Evolutionary conservation across 1,139 yeast genomes (phyloP).

Genomic region (Pichia kudriavzevii): DNA sequence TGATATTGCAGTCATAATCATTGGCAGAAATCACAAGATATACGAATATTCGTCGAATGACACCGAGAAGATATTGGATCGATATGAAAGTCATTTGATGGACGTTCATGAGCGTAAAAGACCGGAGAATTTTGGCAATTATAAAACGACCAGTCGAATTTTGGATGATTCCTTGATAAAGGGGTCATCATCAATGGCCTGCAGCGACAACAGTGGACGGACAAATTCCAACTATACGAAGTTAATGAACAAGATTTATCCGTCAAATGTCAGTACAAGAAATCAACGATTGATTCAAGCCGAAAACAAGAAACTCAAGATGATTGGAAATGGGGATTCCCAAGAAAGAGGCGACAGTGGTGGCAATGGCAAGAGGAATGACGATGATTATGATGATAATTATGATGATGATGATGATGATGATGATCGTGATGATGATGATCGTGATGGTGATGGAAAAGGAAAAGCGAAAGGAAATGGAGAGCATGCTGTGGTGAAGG

Average conservation of each 20-base stretch:
- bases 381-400: neutral
- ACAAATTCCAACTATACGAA: conserved; percentile 4
- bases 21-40: conserved; percentile 64
- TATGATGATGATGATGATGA: conserved; percentile 1
- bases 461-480: neutral
- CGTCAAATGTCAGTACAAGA: neutral
- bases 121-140: conserved; percentile 42
- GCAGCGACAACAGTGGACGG: conserved; percentile 1
- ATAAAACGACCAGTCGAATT: conserved; percentile 23
- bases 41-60: conserved; percentile 71
- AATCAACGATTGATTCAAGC: too few relatives aligned
- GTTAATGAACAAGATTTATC: neutral
- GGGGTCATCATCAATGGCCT: too few relatives aligned
- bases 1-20: conserved; percentile 82
- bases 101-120: conserved; percentile 49
- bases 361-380: neutral
- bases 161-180: too few relatives aligned
- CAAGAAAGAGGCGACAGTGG: neutral
- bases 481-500: neutral
- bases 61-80: conserved; percentile 44
- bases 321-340: too few relatives aligned
- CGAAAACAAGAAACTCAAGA: too few relatives aligned
- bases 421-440: conserved; percentile 4
- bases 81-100: conserved; percentile 34
- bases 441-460: conserved; percentile 1